Percentiles rank a stretch among this genome's conserved stretches.
Conservation (phyloP, 2,329 filamentous ascomycete genomes). For the Exserohilum turcica region DNA sequence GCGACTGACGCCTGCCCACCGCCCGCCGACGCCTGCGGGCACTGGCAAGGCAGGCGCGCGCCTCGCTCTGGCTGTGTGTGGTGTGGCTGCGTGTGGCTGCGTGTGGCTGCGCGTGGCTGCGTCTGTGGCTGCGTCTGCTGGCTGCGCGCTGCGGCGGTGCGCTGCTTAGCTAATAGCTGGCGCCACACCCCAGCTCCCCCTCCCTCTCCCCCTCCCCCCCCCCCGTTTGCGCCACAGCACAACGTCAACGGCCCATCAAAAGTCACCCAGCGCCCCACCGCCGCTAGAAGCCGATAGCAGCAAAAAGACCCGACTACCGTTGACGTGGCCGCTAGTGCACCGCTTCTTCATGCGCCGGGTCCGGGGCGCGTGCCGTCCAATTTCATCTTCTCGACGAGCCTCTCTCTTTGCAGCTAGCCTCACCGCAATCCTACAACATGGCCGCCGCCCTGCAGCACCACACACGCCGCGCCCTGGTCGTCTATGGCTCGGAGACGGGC, state of each 20-base stretch:
- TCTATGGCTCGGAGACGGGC: constrained; percentile 95
- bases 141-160: neutral
- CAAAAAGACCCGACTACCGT: constrained; percentile 28
- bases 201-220: neutral
- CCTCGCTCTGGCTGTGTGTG: neutral
- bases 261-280: constrained; percentile 17
- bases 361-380: constrained; percentile 27
- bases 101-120: neutral
- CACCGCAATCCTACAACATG: constrained; percentile 14
- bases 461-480: constrained; percentile 66
- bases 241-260: neutral
- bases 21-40: neutral
- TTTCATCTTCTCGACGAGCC: constrained; percentile 10
- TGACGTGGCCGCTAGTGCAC: constrained; percentile 39
- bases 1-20: neutral
- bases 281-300: constrained; percentile 27
- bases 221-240: constrained; percentile 5
- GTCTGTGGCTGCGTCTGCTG: neutral
- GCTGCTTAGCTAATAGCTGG: constrained; percentile 1
- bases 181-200: neutral
- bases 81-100: neutral
- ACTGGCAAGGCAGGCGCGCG: neutral
- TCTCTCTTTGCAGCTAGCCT: constrained; percentile 25
- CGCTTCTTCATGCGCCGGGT: constrained; percentile 22
- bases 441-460: constrained; percentile 5